These are phyloP conservation scores for Hypoxylon sp. DNA, from an alignment of 2,329 filamentous ascomycete genomes.

Conservation along the genomic window DNA sequence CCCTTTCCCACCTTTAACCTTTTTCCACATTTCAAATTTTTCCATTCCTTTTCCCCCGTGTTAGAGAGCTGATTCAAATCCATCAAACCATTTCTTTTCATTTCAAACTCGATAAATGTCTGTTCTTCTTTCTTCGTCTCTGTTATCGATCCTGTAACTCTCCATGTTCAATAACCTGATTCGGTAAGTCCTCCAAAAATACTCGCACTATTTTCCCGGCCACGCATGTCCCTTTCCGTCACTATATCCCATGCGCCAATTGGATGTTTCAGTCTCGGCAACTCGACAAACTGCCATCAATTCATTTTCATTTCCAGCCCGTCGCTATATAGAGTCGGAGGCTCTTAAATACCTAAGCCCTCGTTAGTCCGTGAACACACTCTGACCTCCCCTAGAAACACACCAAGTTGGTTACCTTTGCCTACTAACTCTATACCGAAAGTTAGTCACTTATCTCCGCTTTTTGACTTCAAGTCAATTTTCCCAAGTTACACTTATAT, in stretches of 20 bases:
- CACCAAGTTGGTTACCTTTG: slow-evolving; percentile 13
- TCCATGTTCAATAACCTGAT: slow-evolving; percentile 19
- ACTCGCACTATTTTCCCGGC: slow-evolving; percentile 28
- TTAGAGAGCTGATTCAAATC: background rate
- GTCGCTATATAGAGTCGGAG: background rate
- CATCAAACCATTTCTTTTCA: background rate
- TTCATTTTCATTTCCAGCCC: slow-evolving; percentile 29
- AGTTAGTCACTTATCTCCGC: slow-evolving; percentile 24
- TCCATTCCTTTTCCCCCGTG: background rate
- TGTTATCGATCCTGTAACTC: slow-evolving; percentile 17
- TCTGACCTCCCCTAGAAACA: slow-evolving; percentile 20
- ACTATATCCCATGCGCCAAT: slow-evolving; percentile 34
- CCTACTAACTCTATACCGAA: slow-evolving; percentile 28
- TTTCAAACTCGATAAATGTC: background rate
- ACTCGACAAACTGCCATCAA: slow-evolving; percentile 37
- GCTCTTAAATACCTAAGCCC: background rate
- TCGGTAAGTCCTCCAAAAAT: slow-evolving; percentile 35
- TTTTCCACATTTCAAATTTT: slow-evolving; percentile 24
- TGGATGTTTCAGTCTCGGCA: slow-evolving; percentile 31
- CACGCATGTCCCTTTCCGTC: slow-evolving; percentile 33
- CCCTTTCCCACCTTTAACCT: slow-evolving; percentile 35
- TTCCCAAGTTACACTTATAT: slow-evolving; percentile 5
- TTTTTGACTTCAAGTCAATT: slow-evolving; percentile 28
- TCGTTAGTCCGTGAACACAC: slow-evolving; percentile 9
- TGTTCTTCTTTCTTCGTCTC: slow-evolving; percentile 4